Evolutionary conservation across 1,139 yeast species (phyloP), one percentile per base, ranked within the genome.

Genomic region (Hyphopichia pseudoburtonii): DNA sequence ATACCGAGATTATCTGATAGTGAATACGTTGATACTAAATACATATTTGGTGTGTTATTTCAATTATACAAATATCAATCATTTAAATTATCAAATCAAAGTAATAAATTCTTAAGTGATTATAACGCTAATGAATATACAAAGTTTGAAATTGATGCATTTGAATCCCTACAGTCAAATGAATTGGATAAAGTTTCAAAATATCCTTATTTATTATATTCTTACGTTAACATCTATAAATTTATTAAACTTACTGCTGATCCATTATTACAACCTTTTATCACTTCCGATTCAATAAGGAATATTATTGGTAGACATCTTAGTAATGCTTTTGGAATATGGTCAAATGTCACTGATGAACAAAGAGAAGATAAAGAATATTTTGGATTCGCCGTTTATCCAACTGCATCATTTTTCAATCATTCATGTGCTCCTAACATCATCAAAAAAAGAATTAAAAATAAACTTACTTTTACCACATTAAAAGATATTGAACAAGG

Each of bases 251-350:
- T 72, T 3, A 54, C 72, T 7, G 56, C 75, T n/a, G 75, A 78
- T 0, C 46, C 47, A 0, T 49, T 50, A 16, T 53, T 78, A 23
- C 69, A 63, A 33, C 53, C 56, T 1, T 51, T 56, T n/a, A 58
- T 81, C 12, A 64, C 73, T 2, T 58, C 74, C 1, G 54, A 55
- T 3, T 46, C 47, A 3, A 59, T 82, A 17, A 63, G 87, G 34
- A 57, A 63, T 7, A 69, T 78, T 4, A 64, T 80, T 33, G 89
- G 89, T 2, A 64, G 73, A 28, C 85, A 81, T 44, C 73, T 82
- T 26, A 83, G 86, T n/a, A 83, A 83, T 52, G 83, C 89, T 0
- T 83, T 83, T 59, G 89, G 89, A 0, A 78, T 82, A 15, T 82
- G 90, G 87, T 80, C 84, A 32, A 50, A 56, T 3, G 47, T 58